These are phyloP conservation scores for Sphaceloma murrayae DNA, from an alignment of 2,329 filamentous ascomycete species.

Conservation along the genomic window DNA sequence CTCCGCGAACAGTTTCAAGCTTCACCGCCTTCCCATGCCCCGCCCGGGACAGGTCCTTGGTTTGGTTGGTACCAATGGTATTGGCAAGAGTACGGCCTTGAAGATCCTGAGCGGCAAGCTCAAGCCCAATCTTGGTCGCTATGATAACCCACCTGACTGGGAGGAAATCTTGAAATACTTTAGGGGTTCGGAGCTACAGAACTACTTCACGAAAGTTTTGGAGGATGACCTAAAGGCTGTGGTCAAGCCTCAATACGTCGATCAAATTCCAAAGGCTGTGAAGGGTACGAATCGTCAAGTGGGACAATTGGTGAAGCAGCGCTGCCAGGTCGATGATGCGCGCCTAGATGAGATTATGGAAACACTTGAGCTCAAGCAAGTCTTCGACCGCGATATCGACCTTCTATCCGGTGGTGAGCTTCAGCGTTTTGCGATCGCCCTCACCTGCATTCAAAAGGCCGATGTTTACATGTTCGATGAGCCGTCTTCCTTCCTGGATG, in stretches of 20 bases:
- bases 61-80: conserved; percentile 98
- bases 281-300: conserved; percentile 68
- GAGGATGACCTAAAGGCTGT: conserved; percentile 97
- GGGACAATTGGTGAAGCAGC: conserved; percentile 63
- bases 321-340: conserved; percentile 63
- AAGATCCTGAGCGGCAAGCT: conserved; percentile 98
- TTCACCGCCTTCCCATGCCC: conserved; percentile 92
- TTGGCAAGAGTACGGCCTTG: conserved; percentile 98
- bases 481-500: conserved; percentile 96
- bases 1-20: conserved; percentile 99
- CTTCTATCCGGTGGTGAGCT: conserved; percentile 93
- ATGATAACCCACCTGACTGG: conserved; percentile 96
- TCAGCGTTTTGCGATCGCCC: conserved; percentile 93
- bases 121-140: conserved; percentile 92
- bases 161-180: conserved; percentile 98
- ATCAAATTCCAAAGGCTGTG: conserved; percentile 91
- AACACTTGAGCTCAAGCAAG: conserved; percentile 75
- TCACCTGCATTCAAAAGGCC: conserved; percentile 89
- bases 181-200: conserved; percentile 93
- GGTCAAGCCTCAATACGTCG: conserved; percentile 98
- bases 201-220: conserved; percentile 97
- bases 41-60: conserved; percentile 90
- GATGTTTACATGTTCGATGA: conserved; percentile 99
- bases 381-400: conserved; percentile 83
- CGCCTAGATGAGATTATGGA: conserved; percentile 66